phyloP scores from a whole-genome alignment of 495 filamentous ascomycete species.

The Aspergillus nanangensis region DNA sequence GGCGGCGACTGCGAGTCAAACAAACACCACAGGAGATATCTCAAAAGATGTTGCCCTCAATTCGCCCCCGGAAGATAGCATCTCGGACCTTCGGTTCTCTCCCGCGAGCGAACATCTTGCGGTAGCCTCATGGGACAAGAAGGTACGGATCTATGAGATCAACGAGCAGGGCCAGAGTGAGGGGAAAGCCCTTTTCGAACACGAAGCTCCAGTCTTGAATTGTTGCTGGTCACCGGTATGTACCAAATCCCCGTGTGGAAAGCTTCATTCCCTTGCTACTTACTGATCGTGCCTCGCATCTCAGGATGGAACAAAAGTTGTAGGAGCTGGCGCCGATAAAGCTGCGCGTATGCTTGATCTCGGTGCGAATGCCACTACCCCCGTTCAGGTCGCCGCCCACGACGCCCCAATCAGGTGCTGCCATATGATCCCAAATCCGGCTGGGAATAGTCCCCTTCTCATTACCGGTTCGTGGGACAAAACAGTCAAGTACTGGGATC shows the following conservation, averaged over 20 bases:
- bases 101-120: conserved; percentile 72
- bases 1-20: conserved; percentile 41
- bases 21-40: conserved; percentile 82
- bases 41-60: conserved; percentile 79
- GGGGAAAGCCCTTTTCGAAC: conserved; percentile 74
- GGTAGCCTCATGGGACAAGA: conserved; percentile 89
- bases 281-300: not conserved
- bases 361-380: conserved; percentile 43
- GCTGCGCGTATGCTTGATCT: conserved; percentile 76
- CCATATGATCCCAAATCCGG: conserved; percentile 61
- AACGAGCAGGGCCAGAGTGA: conserved; percentile 62
- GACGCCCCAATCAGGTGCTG: conserved; percentile 75
- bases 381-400: conserved; percentile 68
- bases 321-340: conserved; percentile 83
- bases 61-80: conserved; percentile 76
- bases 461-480: conserved; percentile 96
- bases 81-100: conserved; percentile 82
- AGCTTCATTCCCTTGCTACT: not conserved
- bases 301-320: conserved; percentile 69
- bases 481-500: conserved; percentile 93
- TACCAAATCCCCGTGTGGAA: not conserved
- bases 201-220: conserved; percentile 71
- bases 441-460: conserved; percentile 58
- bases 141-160: conserved; percentile 89
- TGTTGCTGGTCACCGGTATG: conserved; percentile 82